Conservation (phyloP, 495 filamentous ascomycete species). For the Lasiosphaeriaceae sp. region DNA sequence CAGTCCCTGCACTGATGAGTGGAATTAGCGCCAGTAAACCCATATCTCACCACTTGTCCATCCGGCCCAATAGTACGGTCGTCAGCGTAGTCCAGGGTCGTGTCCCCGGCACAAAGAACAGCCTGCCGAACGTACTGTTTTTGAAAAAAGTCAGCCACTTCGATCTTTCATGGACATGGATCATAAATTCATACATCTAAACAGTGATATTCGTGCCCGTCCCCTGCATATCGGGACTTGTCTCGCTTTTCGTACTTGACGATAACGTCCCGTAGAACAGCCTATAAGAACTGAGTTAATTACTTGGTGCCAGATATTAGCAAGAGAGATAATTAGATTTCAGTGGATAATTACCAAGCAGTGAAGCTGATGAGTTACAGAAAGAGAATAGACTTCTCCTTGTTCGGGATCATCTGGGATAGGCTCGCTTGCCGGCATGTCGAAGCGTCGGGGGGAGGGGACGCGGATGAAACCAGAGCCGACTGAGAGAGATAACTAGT, state of each 20-base stretch:
- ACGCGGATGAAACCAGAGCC: constrained; percentile 29
- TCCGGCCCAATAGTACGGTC: constrained; percentile 13
- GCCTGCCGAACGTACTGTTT: constrained; percentile 21
- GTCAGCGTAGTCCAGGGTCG: constrained; percentile 27
- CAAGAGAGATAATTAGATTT: not conserved
- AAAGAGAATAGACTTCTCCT: constrained; percentile 26
- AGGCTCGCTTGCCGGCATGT: constrained; percentile 23
- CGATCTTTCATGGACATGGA: not conserved
- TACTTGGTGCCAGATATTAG: not conserved
- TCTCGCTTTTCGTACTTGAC: constrained; percentile 24
- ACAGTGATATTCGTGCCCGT: constrained; percentile 32
- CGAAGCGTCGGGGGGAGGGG: constrained; percentile 18
- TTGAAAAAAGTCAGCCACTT: not conserved
- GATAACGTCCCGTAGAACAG: constrained; percentile 26
- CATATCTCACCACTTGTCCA: constrained; percentile 16
- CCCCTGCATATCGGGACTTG: constrained; percentile 27
- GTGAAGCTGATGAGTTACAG: constrained; percentile 28
- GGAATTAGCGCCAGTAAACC: constrained; percentile 24
- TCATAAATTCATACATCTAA: constrained; percentile 22
- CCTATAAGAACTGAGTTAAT: not conserved
- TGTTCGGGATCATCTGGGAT: constrained; percentile 14
- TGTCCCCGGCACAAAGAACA: constrained; percentile 29
- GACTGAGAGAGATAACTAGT: constrained; percentile 16
- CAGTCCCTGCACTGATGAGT: constrained; percentile 29
- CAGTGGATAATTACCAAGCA: constrained; percentile 15